Conservation (phyloP, 768 basidiomycete genomes). For the Boletus eberwhitei region DNA sequence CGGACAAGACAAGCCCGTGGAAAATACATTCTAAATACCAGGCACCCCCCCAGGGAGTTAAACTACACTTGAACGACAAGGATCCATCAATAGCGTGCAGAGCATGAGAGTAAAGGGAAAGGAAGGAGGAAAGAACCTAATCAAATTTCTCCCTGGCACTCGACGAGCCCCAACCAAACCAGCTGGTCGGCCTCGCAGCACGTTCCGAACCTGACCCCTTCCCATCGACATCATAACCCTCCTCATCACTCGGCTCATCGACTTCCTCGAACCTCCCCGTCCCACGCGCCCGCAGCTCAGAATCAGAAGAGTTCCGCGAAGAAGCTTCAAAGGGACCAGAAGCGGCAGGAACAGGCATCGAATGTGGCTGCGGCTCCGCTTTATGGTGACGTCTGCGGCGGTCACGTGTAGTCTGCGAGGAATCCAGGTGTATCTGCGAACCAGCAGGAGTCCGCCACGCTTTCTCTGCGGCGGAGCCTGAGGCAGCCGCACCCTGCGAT, state of each 20-base stretch:
- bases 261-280: slow-evolving; percentile 62
- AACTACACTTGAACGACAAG: slow-evolving; percentile 3
- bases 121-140: slow-evolving; percentile 2
- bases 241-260: slow-evolving; percentile 66
- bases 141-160: slow-evolving; percentile 21
- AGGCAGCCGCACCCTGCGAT: slow-evolving; percentile 45
- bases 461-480: slow-evolving; percentile 29
- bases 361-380: slow-evolving; percentile 37
- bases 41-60: not conserved
- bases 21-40: slow-evolving; percentile 13
- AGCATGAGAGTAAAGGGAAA: not conserved
- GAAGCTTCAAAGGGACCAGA: slow-evolving; percentile 32
- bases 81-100: not conserved
- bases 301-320: slow-evolving; percentile 40
- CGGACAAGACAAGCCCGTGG: too few species aligned
- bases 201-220: slow-evolving; percentile 16
- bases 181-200: slow-evolving; percentile 32
- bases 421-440: slow-evolving; percentile 29
- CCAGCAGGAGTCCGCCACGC: slow-evolving; percentile 29
- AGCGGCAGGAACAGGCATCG: slow-evolving; percentile 32
- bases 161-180: slow-evolving; percentile 35
- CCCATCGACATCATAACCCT: slow-evolving; percentile 51
- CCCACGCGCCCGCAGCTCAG: slow-evolving; percentile 45
- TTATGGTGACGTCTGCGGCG: slow-evolving; percentile 52
- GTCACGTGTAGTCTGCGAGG: slow-evolving; percentile 37